A percentile compares a stretch with the other conserved stretches of the same genome.
Conservation (phyloP, 495 filamentous ascomycete species). For the Daldinia concentrica region DNA sequence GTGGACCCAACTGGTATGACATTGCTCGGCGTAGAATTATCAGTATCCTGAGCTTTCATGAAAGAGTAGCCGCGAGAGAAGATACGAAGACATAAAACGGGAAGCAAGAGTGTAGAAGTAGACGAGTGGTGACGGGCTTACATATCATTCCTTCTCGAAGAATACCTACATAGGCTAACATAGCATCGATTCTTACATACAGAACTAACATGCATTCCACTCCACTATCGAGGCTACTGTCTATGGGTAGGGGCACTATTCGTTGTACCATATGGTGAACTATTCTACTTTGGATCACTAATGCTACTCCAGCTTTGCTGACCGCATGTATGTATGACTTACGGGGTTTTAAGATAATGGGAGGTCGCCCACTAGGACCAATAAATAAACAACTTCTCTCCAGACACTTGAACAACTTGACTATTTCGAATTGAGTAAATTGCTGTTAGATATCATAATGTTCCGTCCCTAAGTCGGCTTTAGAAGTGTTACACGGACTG, state of each 20-base stretch:
- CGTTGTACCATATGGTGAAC: slow-evolving; percentile 13
- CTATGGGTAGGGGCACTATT: slow-evolving; percentile 6
- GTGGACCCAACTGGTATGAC: slow-evolving; percentile 37
- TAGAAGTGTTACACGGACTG: background rate
- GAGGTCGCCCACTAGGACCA: background rate
- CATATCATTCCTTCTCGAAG: slow-evolving; percentile 6
- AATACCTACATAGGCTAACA: background rate
- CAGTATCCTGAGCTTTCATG: slow-evolving; percentile 19
- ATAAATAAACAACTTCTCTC: background rate
- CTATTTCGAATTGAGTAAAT: background rate
- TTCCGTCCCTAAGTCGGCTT: slow-evolving; percentile 4
- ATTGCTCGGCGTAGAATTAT: slow-evolving; percentile 21
- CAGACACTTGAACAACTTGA: background rate
- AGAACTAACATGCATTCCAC: background rate
- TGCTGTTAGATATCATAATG: background rate
- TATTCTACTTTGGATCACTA: slow-evolving; percentile 12
- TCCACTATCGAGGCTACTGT: slow-evolving; percentile 20
- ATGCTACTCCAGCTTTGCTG: slow-evolving; percentile 30
- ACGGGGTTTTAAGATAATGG: background rate
- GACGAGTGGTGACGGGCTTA: background rate
- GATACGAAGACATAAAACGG: background rate
- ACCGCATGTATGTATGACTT: slow-evolving; percentile 15
- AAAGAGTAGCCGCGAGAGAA: background rate
- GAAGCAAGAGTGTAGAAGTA: slow-evolving; percentile 1
- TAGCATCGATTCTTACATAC: background rate